Evolutionary conservation across 768 basidiomycete genomes (phyloP).

Genomic region (Serendipita sp.): DNA sequence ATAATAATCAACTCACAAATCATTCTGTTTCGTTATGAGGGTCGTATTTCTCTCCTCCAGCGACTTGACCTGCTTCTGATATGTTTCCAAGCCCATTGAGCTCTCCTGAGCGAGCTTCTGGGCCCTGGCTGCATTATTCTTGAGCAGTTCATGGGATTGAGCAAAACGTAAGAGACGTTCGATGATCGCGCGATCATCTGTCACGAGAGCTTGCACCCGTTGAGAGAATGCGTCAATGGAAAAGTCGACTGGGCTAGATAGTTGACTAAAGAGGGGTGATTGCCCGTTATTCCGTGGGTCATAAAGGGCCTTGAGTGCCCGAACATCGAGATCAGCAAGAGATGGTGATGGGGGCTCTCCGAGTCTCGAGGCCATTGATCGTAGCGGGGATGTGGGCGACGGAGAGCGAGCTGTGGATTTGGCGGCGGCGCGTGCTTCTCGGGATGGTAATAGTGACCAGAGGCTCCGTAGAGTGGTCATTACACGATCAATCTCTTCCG

Average conservation of each 20-base stretch:
- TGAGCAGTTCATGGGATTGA: conserved; percentile 77
- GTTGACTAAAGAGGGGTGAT: conserved; percentile 13
- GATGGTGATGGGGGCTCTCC: conserved; percentile 23
- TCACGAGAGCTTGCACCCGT: conserved; percentile 64
- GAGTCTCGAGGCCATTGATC: conserved; percentile 19
- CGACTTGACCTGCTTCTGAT: conserved; percentile 71
- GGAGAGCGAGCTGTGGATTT: conserved; percentile 22
- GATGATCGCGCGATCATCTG: conserved; percentile 71
- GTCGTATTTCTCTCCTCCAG: conserved; percentile 59
- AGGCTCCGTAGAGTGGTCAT: conserved; percentile 50
- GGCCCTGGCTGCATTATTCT: conserved; percentile 82
- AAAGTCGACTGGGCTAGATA: conserved; percentile 28
- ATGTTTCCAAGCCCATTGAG: conserved; percentile 63
- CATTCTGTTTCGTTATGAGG: conserved; percentile 35
- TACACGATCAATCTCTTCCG: conserved; percentile 37
- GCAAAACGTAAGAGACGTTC: conserved; percentile 73
- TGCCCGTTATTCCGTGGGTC: conserved; percentile 22
- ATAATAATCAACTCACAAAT: conserved; percentile 31
- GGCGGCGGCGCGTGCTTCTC: conserved; percentile 61
- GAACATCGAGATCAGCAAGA: conserved; percentile 72
- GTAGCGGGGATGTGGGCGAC: conserved; percentile 23
- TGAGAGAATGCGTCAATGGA: conserved; percentile 60
- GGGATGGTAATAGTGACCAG: conserved; percentile 72
- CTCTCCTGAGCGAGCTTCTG: conserved; percentile 82
- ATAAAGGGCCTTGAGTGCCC: conserved; percentile 70